These are phyloP conservation scores for Lepidopterella palustris DNA, from an alignment of 495 filamentous ascomycete genomes.

Conservation along the genomic window DNA sequence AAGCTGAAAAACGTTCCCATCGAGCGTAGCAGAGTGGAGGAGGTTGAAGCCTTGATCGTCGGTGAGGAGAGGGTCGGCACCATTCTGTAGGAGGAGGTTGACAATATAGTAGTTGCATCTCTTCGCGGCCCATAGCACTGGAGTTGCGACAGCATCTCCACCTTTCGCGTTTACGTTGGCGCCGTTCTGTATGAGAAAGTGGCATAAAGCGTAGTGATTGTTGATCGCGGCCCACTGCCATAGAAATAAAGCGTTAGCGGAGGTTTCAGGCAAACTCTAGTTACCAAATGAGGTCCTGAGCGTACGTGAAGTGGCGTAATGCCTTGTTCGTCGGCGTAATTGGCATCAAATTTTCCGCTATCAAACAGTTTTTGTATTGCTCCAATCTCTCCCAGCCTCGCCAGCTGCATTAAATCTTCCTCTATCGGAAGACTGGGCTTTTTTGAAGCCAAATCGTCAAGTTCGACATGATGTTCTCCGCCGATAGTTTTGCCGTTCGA, in stretches of 20 bases:
- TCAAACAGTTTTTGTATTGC: conserved; percentile 86
- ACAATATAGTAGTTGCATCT: conserved; percentile 84
- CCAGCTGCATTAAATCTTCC: conserved; percentile 93
- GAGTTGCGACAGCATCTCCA: conserved; percentile 86
- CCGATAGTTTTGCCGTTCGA: conserved; percentile 11
- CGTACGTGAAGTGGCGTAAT: conserved; percentile 93
- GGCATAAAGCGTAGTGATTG: conserved; percentile 93
- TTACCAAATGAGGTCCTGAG: conserved; percentile 1
- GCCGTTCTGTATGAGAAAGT: conserved; percentile 82
- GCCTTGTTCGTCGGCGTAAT: conserved; percentile 78
- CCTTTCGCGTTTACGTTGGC: conserved; percentile 92
- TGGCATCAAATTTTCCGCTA: conserved; percentile 69
- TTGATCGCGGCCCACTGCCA: conserved; percentile 98
- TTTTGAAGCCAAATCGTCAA: conserved; percentile 21
- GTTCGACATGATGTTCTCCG: conserved; percentile 24
- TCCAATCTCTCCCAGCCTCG: conserved; percentile 75
- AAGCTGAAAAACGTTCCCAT: conserved; percentile 92
- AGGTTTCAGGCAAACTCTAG: neutral
- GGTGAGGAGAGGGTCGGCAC: conserved; percentile 80
- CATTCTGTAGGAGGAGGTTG: conserved; percentile 72
- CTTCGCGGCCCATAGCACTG: conserved; percentile 94
- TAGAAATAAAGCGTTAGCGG: neutral
- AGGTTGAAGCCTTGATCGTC: conserved; percentile 96
- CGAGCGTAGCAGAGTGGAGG: conserved; percentile 91
- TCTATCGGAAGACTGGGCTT: conserved; percentile 51